Evolutionary conservation across 23 red algal species (phyloP).

Genomic region (Gracilariopsis chorda): DNA sequence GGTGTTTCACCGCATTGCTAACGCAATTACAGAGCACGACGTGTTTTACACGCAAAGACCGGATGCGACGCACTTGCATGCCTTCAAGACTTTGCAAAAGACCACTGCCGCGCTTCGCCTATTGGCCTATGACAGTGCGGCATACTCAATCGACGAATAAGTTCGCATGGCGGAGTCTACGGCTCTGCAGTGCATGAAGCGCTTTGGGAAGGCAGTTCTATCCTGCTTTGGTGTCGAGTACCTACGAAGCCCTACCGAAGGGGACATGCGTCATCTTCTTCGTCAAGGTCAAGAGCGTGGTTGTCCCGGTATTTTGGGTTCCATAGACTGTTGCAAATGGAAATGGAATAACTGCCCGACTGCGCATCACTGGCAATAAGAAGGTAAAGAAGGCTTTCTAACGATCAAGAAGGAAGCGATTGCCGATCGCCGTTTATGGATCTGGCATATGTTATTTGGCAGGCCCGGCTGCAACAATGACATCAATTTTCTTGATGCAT

Average conservation of each 20-base stretch:
- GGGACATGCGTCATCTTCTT: background rate
- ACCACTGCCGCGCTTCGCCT: no score
- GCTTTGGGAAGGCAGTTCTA: background rate
- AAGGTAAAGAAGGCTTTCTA: background rate
- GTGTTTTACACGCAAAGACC: no score
- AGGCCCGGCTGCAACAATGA: background rate
- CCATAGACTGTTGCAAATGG: background rate
- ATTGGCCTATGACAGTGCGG: no score
- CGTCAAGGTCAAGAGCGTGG: background rate
- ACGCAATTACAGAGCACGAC: no score
- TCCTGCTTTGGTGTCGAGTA: background rate
- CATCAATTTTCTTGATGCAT: background rate
- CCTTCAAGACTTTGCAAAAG: no score
- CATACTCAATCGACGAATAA: background rate
- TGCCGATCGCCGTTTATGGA: background rate
- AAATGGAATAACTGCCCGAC: background rate
- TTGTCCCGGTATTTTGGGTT: background rate
- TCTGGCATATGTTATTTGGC: background rate
- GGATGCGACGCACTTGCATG: no score
- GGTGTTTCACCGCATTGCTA: no score
- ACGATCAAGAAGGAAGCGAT: background rate
- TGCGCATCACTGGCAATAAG: background rate
- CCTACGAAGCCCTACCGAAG: background rate
- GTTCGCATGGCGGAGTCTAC: background rate
- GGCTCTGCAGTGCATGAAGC: background rate